Conservation (phyloP, 176 grass and related monocot species). For the Musa schizocarpa region DNA sequence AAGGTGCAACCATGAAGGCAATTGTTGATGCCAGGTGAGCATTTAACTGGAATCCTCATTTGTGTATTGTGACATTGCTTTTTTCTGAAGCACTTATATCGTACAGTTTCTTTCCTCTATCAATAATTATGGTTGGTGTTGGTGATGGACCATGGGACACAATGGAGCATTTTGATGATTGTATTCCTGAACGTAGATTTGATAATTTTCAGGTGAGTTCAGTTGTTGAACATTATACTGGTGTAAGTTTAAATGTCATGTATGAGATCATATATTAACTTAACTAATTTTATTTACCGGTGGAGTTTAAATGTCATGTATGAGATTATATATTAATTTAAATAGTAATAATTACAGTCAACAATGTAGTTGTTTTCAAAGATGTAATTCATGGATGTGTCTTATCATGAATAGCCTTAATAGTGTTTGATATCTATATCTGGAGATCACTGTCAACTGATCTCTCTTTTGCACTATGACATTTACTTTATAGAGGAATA, state of each 20-base stretch:
- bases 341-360: too few relatives aligned
- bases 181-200: slow-evolving; percentile 83
- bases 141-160: slow-evolving; percentile 96
- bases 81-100: slow-evolving; percentile 31
- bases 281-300: too few relatives aligned
- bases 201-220: slow-evolving; percentile 90
- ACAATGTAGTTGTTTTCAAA: too few relatives aligned
- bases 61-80: slow-evolving; percentile 6
- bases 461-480: background rate
- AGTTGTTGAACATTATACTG: slow-evolving; percentile 9
- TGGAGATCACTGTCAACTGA: too few relatives aligned
- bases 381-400: too few relatives aligned
- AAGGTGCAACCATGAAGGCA: slow-evolving; percentile 76
- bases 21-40: slow-evolving; percentile 84
- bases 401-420: too few relatives aligned
- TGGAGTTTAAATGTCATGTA: too few relatives aligned
- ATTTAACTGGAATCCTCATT: slow-evolving; percentile 18
- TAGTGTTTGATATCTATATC: too few relatives aligned
- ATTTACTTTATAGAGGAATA: slow-evolving; percentile 9
- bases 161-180: slow-evolving; percentile 90
- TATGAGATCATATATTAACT: too few relatives aligned
- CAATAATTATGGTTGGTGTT: slow-evolving; percentile 95
- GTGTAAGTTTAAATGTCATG: background rate
- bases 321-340: too few relatives aligned
- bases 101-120: slow-evolving; percentile 83